phyloP scores from a whole-genome alignment of 164 flowering plant species.

The Macadamia tetraphylla region DNA sequence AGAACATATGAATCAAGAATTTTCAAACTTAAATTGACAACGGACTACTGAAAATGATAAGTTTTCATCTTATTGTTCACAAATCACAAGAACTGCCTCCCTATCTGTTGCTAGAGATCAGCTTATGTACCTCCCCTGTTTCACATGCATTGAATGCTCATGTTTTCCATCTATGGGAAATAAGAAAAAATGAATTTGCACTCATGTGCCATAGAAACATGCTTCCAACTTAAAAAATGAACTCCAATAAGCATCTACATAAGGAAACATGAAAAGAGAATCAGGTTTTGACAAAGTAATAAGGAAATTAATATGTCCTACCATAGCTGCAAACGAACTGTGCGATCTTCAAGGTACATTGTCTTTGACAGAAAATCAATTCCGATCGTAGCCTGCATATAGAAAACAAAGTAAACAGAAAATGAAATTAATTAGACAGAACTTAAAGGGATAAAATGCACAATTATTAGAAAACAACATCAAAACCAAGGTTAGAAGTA shows the following conservation, averaged over 20 bases:
- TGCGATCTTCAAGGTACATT: conserved; percentile 89
- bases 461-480: no score
- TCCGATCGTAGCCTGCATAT: conserved; percentile 77
- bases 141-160: not conserved
- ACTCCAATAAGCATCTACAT: not conserved
- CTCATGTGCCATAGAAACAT: not conserved
- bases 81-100: not conserved
- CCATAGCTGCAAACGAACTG: conserved; percentile 87
- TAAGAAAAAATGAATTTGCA: not conserved
- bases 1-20: not conserved
- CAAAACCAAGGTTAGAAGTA: not conserved
- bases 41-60: not conserved
- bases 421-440: not conserved
- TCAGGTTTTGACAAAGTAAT: conserved; percentile 1
- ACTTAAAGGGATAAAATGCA: not conserved
- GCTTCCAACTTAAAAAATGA: not conserved
- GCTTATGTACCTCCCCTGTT: not conserved
- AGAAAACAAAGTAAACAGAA: not conserved
- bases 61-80: not conserved
- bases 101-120: not conserved
- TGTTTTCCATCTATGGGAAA: not conserved
- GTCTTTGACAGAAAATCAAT: conserved; percentile 91
- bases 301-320: conserved; percentile 26
- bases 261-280: not conserved
- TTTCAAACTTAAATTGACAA: not conserved